A percentile compares a stretch with the other conserved stretches of the same genome.
phyloP scores from a whole-genome alignment of 1,284 basidiomycete species.

The Ustilago shanxiensis region DNA sequence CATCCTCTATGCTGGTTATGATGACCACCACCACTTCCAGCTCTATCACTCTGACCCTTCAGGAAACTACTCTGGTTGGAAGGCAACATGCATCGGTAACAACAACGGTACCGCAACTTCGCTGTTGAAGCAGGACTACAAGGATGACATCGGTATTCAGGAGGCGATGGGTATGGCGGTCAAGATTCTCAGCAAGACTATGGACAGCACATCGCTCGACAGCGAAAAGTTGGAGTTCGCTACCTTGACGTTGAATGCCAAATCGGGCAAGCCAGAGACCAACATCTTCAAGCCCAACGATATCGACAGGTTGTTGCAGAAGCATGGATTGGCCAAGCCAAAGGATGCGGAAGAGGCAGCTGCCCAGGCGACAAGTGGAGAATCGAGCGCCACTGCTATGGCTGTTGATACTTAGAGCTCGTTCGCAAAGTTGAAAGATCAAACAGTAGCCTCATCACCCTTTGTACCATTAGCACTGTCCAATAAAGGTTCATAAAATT shows the following conservation, averaged over 20 bases:
- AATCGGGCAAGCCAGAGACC: conserved; percentile 83
- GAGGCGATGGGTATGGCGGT: conserved; percentile 89
- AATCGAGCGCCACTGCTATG: conserved; percentile 48
- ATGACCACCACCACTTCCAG: conserved; percentile 95
- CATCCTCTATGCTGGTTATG: conserved; percentile 94
- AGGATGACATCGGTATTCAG: conserved; percentile 81
- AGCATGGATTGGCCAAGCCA: conserved; percentile 85
- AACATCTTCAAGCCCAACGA: conserved; percentile 93
- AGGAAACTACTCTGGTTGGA: conserved; percentile 99
- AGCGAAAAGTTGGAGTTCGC: conserved; percentile 83
- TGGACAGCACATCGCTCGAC: conserved; percentile 96
- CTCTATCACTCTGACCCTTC: conserved; percentile 98
- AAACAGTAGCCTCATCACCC: neutral
- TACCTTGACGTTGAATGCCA: conserved; percentile 85
- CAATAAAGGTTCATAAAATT: neutral
- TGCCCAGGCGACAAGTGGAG: conserved; percentile 16
- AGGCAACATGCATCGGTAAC: conserved; percentile 96
- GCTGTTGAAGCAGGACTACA: conserved; percentile 97
- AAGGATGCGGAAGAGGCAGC: conserved; percentile 76
- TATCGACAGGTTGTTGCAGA: conserved; percentile 84
- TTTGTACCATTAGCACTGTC: conserved; percentile 36
- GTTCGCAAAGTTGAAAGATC: neutral
- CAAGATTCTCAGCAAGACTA: conserved; percentile 98
- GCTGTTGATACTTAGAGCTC: conserved; percentile 56
- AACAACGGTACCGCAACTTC: conserved; percentile 96